phyloP scores from a whole-genome alignment of 352 stramenopile genomes.

The Thalassiosira pacifica region DNA sequence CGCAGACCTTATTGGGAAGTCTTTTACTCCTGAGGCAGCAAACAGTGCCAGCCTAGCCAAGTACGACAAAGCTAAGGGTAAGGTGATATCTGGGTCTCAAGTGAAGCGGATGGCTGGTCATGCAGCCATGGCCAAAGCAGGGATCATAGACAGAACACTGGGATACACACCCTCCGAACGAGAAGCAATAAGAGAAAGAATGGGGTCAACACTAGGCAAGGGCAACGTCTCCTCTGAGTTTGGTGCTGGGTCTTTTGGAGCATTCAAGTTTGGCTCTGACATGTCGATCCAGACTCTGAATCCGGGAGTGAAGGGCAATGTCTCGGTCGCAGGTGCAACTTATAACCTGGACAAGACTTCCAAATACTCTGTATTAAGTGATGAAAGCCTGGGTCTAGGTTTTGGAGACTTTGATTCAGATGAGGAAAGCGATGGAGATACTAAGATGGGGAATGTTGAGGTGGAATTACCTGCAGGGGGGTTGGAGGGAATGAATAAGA shows the following conservation, averaged over 20 bases:
- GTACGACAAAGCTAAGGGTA: neutral
- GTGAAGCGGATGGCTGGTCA: neutral
- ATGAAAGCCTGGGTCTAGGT: neutral
- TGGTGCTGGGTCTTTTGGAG: neutral
- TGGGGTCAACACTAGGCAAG: too few species aligned
- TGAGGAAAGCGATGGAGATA: neutral
- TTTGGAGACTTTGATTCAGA: neutral
- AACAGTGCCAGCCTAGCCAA: neutral
- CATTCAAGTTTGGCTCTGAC: neutral
- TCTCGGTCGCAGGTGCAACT: neutral
- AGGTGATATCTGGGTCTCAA: neutral
- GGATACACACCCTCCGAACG: neutral
- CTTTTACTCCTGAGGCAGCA: neutral
- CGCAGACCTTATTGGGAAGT: neutral
- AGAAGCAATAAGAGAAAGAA: neutral
- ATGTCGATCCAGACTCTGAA: neutral
- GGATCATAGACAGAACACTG: neutral
- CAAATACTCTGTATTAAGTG: neutral
- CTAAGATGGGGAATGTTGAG: neutral
- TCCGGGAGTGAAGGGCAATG: neutral
- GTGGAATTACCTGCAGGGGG: neutral
- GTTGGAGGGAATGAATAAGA: too few species aligned
- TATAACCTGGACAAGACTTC: neutral
- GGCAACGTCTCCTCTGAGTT: too few species aligned
- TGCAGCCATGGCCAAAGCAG: neutral